These are phyloP conservation scores for Lentinula lateritia DNA, from an alignment of 768 basidiomycete species.

Conservation along the genomic window DNA sequence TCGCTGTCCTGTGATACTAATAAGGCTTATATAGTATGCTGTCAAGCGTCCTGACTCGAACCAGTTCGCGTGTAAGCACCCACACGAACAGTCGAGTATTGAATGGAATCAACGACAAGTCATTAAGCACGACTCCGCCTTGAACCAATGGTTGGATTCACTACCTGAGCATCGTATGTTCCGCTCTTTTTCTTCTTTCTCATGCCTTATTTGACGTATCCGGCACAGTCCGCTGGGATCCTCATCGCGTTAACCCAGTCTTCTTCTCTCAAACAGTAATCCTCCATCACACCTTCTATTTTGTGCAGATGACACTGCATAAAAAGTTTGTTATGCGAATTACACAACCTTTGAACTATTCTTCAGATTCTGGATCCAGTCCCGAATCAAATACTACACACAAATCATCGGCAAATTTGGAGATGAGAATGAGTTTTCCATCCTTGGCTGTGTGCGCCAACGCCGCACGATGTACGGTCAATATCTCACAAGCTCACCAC, in stretches of 20 bases:
- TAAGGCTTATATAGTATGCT: background rate
- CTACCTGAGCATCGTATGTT: slow-evolving; percentile 39
- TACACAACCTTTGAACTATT: slow-evolving; percentile 17
- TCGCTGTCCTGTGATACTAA: background rate
- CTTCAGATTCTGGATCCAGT: background rate
- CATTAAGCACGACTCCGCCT: slow-evolving; percentile 25
- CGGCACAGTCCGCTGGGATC: slow-evolving; percentile 32
- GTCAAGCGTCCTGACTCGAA: background rate
- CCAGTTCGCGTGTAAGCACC: background rate
- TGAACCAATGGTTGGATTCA: slow-evolving; percentile 54
- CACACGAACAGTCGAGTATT: background rate
- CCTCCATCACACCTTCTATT: slow-evolving; percentile 32
- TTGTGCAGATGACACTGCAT: slow-evolving; percentile 7
- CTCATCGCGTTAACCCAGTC: slow-evolving; percentile 22
- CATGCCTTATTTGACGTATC: background rate
- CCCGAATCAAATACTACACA: background rate
- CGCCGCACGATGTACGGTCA: slow-evolving; percentile 30
- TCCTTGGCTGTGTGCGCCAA: slow-evolving; percentile 38
- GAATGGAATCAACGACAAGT: slow-evolving; percentile 3
- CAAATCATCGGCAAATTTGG: background rate
- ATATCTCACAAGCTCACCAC: slow-evolving; percentile 31
- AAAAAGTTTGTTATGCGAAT: slow-evolving; percentile 32
- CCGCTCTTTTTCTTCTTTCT: background rate
- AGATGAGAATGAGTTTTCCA: slow-evolving; percentile 22
- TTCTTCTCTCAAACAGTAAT: slow-evolving; percentile 27